These are phyloP conservation scores for Leccinum subrobustum DNA, from an alignment of 1,284 basidiomycete genomes.

Conservation along the genomic window DNA sequence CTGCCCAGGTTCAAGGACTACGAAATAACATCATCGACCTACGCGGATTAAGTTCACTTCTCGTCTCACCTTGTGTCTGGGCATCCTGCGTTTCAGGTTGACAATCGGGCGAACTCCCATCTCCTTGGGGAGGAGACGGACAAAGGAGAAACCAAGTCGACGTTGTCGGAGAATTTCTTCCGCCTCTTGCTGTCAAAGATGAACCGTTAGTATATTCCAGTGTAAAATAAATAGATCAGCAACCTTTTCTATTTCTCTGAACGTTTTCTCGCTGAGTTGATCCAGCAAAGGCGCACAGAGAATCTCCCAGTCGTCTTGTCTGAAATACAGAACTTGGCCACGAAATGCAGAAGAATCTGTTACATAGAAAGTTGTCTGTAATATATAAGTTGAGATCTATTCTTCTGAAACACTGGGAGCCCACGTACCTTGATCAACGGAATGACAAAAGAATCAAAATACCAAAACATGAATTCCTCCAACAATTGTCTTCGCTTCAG, in stretches of 20 bases:
- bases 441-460: slow-evolving; percentile 84
- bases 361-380: slow-evolving; percentile 88
- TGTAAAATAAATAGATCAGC: slow-evolving; percentile 1
- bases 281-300: slow-evolving; percentile 82
- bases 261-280: slow-evolving; percentile 66
- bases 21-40: not conserved
- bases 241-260: slow-evolving; percentile 60
- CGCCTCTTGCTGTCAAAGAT: slow-evolving; percentile 52
- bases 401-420: not conserved
- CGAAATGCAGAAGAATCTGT: slow-evolving; percentile 90
- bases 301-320: slow-evolving; percentile 91
- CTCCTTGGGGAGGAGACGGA: slow-evolving; percentile 92
- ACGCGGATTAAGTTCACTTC: not conserved
- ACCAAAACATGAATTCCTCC: slow-evolving; percentile 89
- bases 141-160: slow-evolving; percentile 79
- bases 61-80: slow-evolving; percentile 29
- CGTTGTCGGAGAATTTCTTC: slow-evolving; percentile 65
- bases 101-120: slow-evolving; percentile 94
- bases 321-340: slow-evolving; percentile 89
- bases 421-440: slow-evolving; percentile 71
- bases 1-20: slow-evolving; percentile 29
- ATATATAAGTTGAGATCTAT: not conserved
- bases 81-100: slow-evolving; percentile 73
- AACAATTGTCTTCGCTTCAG: slow-evolving; percentile 75
- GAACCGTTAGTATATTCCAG: slow-evolving; percentile 8